Percentiles rank a stretch among this genome's conserved stretches.
These are phyloP conservation scores for Gracilaria vermiculophylla DNA, from an alignment of 23 red algal species.

Conservation along the genomic window DNA sequence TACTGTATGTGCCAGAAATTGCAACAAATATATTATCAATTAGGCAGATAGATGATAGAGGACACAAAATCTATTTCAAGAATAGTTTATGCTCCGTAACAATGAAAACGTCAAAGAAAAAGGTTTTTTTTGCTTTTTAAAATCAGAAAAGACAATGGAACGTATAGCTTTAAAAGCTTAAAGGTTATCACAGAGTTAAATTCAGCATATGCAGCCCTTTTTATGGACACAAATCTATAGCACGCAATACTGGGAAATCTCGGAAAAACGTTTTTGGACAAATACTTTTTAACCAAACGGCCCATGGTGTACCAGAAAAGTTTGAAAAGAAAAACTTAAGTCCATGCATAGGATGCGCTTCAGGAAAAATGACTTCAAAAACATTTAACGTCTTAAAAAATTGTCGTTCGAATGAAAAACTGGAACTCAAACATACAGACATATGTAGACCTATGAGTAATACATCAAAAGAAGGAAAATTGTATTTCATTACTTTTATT, in stretches of 20 bases:
- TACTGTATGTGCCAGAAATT: no score
- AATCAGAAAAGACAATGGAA: not conserved
- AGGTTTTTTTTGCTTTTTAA: no score
- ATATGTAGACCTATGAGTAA: not conserved
- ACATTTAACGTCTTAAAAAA: not conserved
- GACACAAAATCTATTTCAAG: not conserved
- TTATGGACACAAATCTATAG: not conserved
- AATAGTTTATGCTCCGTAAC: not conserved
- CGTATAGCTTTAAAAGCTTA: not conserved
- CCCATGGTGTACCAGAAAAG: not conserved
- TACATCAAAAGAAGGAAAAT: not conserved
- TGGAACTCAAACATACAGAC: conserved; percentile 19
- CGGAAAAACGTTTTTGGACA: not conserved
- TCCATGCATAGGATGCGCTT: not conserved
- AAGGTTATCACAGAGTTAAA: not conserved
- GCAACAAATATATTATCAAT: not conserved
- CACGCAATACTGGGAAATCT: not conserved
- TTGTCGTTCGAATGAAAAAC: not conserved
- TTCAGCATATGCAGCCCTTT: not conserved
- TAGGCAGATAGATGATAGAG: not conserved
- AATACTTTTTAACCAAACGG: not conserved
- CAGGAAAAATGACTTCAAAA: not conserved
- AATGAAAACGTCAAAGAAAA: no score
- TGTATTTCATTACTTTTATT: conserved; percentile 29
- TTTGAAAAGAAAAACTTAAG: not conserved